Evolutionary conservation across 2,329 filamentous ascomycete genomes (phyloP).

Genomic region (Trichophyton mentagrophytes): DNA sequence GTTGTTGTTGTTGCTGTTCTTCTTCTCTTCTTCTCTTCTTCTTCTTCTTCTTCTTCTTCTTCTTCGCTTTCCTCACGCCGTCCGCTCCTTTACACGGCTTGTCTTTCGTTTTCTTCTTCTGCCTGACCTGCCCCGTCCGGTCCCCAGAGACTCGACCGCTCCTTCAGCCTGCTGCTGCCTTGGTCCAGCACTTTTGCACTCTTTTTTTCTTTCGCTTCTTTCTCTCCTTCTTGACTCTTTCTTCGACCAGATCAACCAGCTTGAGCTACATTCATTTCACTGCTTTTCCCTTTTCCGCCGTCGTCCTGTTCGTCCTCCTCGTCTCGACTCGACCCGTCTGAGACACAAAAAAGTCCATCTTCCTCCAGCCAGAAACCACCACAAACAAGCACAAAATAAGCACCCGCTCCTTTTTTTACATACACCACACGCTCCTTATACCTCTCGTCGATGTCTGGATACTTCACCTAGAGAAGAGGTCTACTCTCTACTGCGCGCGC

Average conservation of each 20-base stretch:
- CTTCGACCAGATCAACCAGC: background rate
- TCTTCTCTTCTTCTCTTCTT: constrained; percentile 14
- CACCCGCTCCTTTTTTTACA: too few species aligned
- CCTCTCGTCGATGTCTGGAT: constrained; percentile 6
- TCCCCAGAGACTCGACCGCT: constrained; percentile 2
- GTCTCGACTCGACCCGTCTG: constrained; percentile 3
- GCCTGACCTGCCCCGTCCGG: background rate
- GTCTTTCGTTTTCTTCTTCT: constrained; percentile 13
- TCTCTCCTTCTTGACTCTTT: too few species aligned
- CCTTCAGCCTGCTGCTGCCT: constrained; percentile 13
- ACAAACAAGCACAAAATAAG: too few species aligned
- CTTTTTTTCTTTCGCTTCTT: background rate
- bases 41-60: constrained; percentile 18
- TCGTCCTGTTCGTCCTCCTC: background rate
- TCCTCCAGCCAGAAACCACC: too few species aligned
- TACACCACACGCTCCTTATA: background rate
- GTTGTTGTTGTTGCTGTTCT: constrained; percentile 13
- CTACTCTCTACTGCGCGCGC: background rate
- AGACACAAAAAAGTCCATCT: background rate
- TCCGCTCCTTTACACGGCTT: constrained; percentile 40
- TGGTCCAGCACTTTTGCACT: constrained; percentile 12
- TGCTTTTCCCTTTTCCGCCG: background rate
- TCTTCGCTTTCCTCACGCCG: constrained; percentile 27
- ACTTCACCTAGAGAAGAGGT: background rate
- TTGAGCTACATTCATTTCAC: background rate